phyloP scores from a whole-genome alignment of 148 eudicot genomes.

The Talinum fruticosum region DNA sequence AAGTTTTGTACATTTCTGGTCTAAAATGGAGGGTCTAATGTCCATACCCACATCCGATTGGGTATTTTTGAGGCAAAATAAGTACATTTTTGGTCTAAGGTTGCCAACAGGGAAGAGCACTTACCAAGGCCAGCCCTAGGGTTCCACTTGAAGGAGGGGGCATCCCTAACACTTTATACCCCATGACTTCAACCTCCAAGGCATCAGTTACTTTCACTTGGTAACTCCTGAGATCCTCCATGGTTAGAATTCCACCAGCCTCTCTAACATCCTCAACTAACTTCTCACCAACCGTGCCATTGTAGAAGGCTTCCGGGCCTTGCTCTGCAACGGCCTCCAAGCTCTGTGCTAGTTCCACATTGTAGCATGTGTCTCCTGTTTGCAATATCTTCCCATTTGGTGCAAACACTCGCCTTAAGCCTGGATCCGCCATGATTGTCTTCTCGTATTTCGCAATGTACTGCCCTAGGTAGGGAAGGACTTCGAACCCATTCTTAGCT shows the following conservation, averaged over 20 bases:
- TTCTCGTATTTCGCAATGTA: slow-evolving; percentile 27
- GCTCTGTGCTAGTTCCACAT: slow-evolving; percentile 57
- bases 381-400: slow-evolving; percentile 61
- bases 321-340: slow-evolving; percentile 66
- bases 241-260: slow-evolving; percentile 80
- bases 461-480: slow-evolving; percentile 60
- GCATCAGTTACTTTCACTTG: slow-evolving; percentile 55
- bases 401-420: slow-evolving; percentile 68
- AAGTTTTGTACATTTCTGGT: too few relatives aligned
- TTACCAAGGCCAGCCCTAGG: slow-evolving; percentile 74
- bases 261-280: slow-evolving; percentile 65
- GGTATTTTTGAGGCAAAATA: background rate
- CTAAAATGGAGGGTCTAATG: too few relatives aligned
- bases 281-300: slow-evolving; percentile 65
- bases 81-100: background rate
- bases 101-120: slow-evolving; percentile 12
- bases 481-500: slow-evolving; percentile 61
- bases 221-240: slow-evolving; percentile 80
- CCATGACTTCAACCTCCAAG: slow-evolving; percentile 57
- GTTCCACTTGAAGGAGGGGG: slow-evolving; percentile 97
- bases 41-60: too few relatives aligned
- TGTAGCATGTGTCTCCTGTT: slow-evolving; percentile 80
- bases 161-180: slow-evolving; percentile 74
- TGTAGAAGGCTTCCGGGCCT: slow-evolving; percentile 65
- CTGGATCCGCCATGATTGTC: slow-evolving; percentile 52